Conservation (phyloP, 208 protist species). For the Leishmania lainsoni region DNA sequence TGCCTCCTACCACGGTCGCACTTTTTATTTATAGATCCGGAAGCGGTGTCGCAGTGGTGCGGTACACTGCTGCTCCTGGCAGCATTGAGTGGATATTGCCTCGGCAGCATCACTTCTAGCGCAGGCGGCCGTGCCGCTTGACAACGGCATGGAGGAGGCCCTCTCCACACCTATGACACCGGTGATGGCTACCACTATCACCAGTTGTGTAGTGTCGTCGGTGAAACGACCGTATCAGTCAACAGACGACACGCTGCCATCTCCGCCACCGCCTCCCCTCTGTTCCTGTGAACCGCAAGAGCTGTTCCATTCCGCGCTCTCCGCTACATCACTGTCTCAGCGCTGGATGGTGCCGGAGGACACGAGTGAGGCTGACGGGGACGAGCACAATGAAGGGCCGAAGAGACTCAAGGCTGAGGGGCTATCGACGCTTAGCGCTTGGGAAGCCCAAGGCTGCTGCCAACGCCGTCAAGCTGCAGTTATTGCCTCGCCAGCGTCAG, state of each 20-base stretch:
- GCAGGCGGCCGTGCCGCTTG: neutral
- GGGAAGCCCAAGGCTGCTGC: neutral
- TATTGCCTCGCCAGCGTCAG: conserved; percentile 4
- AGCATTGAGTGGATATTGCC: neutral
- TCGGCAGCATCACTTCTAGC: neutral
- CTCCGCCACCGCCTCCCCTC: neutral
- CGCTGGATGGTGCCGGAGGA: conserved; percentile 18
- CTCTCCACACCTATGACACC: neutral
- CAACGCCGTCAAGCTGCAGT: neutral
- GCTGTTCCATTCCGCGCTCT: neutral
- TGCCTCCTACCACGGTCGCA: neutral
- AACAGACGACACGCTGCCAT: conserved; percentile 21
- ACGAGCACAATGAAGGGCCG: neutral
- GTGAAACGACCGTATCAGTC: neutral
- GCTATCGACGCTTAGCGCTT: neutral
- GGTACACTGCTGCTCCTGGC: neutral
- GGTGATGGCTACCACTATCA: neutral
- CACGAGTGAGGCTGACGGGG: neutral
- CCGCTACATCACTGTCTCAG: neutral
- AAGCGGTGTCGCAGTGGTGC: neutral
- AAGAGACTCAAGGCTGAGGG: neutral
- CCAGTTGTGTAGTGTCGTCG: neutral
- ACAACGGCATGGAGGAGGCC: neutral
- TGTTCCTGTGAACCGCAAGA: too few relatives aligned
- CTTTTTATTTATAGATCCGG: neutral